Conservation (phyloP, 768 basidiomycete species). For the Kockovaella imperatae region DNA sequence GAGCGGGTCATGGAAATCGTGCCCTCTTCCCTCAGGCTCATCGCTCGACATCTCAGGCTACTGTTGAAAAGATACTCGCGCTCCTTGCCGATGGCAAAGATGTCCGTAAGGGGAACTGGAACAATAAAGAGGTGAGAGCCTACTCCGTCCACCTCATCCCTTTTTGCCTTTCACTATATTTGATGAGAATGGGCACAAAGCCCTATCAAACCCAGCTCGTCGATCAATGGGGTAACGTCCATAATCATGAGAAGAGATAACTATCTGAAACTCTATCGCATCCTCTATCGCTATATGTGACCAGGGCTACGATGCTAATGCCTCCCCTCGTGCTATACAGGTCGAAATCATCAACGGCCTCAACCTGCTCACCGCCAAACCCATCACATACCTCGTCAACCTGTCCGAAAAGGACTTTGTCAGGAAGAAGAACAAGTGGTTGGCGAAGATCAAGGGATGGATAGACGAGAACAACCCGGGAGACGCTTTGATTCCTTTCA, state of each 20-base stretch:
- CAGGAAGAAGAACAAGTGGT: conserved; percentile 99
- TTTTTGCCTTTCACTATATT: conserved; percentile 12
- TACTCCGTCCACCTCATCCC: neutral
- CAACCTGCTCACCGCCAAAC: conserved; percentile 87
- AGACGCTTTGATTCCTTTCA: conserved; percentile 92
- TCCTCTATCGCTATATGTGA: conserved; percentile 1
- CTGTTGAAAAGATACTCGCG: conserved; percentile 75
- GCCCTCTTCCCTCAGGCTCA: neutral
- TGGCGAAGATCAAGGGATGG: conserved; percentile 96
- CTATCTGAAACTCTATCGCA: conserved; percentile 31
- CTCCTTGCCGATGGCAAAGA: conserved; percentile 71
- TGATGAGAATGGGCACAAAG: conserved; percentile 73
- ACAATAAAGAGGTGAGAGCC: conserved; percentile 79
- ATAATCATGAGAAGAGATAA: conserved; percentile 56
- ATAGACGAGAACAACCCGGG: conserved; percentile 95
- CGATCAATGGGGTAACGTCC: conserved; percentile 88
- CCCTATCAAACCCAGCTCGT: conserved; percentile 92
- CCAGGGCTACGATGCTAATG: conserved; percentile 4
- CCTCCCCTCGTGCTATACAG: conserved; percentile 10
- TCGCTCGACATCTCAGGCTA: conserved; percentile 52
- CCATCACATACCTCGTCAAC: conserved; percentile 96
- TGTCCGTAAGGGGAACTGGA: conserved; percentile 88
- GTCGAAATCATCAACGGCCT: conserved; percentile 50
- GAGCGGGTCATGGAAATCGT: conserved; percentile 32
- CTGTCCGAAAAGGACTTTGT: conserved; percentile 87